These are phyloP conservation scores for Podosphaera fusca DNA, from an alignment of 2,329 filamentous ascomycete species.

Conservation along the genomic window DNA sequence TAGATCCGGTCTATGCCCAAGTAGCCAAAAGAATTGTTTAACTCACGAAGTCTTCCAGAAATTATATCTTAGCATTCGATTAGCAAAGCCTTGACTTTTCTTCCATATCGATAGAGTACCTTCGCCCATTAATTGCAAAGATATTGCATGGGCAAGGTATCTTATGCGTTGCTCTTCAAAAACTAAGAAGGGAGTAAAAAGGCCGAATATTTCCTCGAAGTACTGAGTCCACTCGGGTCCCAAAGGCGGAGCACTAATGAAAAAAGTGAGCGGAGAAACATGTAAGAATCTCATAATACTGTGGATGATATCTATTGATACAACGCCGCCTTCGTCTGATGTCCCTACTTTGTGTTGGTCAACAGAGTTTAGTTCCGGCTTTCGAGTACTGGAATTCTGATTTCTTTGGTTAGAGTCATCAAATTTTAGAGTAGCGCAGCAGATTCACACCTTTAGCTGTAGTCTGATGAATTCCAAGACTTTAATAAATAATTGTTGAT, in stretches of 20 bases:
- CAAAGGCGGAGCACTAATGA: conserved; percentile 20
- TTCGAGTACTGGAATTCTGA: conserved; percentile 8
- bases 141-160: conserved; percentile 12
- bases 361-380: conserved; percentile 13
- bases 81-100: conserved; percentile 6
- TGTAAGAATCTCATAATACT: conserved; percentile 34
- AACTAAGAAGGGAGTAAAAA: conserved; percentile 13
- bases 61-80: conserved; percentile 10
- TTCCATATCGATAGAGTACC: conserved; percentile 10
- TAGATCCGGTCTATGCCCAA: neutral
- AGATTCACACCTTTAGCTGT: conserved; percentile 27
- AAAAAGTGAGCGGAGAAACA: conserved; percentile 27
- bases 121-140: conserved; percentile 12
- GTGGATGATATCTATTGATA: conserved; percentile 22
- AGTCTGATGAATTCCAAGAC: conserved; percentile 32
- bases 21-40: neutral
- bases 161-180: conserved; percentile 16
- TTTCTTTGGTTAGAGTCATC: conserved; percentile 4
- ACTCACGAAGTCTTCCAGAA: conserved; percentile 18
- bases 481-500: conserved; percentile 29
- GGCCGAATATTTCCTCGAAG: conserved; percentile 12
- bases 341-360: conserved; percentile 21
- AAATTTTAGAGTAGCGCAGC: neutral
- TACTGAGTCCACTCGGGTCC: conserved; percentile 17
- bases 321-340: conserved; percentile 18